A percentile compares a stretch with the other conserved stretches of the same genome.
Conservation (phyloP, 306 rosid genomes). For the Prunus kanzakura region DNA sequence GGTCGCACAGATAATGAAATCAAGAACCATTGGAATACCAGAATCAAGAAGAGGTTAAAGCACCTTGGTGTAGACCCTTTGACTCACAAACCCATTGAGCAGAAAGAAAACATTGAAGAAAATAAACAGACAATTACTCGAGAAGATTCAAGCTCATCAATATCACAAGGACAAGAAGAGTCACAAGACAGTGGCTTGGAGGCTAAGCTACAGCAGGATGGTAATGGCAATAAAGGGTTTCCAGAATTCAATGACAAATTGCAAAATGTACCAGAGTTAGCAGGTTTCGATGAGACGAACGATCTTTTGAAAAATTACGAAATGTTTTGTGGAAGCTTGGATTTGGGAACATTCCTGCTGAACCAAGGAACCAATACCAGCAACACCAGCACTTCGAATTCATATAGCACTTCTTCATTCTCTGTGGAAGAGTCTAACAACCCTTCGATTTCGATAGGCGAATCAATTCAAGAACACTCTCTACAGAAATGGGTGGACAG, state of each 20-base stretch:
- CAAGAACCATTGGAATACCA: conserved; percentile 95
- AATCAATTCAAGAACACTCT: conserved; percentile 36
- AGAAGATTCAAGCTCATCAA: conserved; percentile 11
- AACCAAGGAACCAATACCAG: conserved; percentile 38
- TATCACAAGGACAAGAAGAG: background rate
- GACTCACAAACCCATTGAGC: conserved; percentile 45
- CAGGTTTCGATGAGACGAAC: conserved; percentile 27
- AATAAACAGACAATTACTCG: conserved; percentile 7
- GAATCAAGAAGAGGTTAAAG: conserved; percentile 87
- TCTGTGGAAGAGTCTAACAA: conserved; percentile 54
- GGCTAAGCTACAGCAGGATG: conserved; percentile 13
- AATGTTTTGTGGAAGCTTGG: conserved; percentile 38
- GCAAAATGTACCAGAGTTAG: conserved; percentile 24
- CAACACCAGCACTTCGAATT: conserved; percentile 24
- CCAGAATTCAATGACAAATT: conserved; percentile 9
- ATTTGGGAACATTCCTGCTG: conserved; percentile 47
- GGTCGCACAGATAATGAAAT: conserved; percentile 96
- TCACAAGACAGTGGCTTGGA: conserved; percentile 25
- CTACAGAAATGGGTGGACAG: conserved; percentile 48
- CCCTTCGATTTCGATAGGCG: conserved; percentile 36
- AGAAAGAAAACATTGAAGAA: conserved; percentile 24
- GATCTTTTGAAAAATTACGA: conserved; percentile 42
- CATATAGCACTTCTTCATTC: conserved; percentile 46
- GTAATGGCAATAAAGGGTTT: conserved; percentile 15
- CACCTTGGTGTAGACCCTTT: conserved; percentile 61